These are phyloP conservation scores for Cucumis melo DNA, from an alignment of 306 rosid species.

Conservation along the genomic window DNA sequence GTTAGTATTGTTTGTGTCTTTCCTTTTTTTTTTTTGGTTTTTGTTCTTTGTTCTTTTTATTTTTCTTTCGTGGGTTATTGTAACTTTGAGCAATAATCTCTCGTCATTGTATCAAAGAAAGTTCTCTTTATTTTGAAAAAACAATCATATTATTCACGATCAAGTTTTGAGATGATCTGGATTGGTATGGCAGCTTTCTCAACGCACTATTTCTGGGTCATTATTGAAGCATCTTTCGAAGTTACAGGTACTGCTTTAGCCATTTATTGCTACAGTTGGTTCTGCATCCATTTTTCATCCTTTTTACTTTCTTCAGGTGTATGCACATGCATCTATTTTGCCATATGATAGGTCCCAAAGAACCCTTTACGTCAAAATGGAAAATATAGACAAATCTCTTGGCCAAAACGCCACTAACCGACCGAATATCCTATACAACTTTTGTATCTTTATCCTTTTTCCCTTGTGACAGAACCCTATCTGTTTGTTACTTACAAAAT, in stretches of 20 bases:
- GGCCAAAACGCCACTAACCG: background rate
- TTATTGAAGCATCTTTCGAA: slow-evolving; percentile 90
- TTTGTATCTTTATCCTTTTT: background rate
- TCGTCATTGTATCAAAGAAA: background rate
- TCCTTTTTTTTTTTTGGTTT: too few relatives aligned
- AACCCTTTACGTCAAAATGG: background rate
- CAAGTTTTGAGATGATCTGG: background rate
- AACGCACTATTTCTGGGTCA: slow-evolving; percentile 86
- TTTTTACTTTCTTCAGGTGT: background rate
- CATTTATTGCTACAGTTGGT: background rate
- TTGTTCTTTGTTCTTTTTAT: too few relatives aligned
- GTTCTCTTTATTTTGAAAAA: background rate
- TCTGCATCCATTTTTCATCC: background rate
- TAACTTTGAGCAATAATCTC: too few relatives aligned
- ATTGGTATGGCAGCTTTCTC: slow-evolving; percentile 67
- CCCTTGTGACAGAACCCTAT: background rate
- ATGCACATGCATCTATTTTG: background rate
- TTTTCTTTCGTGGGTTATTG: too few relatives aligned
- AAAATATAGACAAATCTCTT: background rate
- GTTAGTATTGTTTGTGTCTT: background rate
- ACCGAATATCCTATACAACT: background rate
- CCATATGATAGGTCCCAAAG: background rate
- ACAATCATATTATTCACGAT: background rate
- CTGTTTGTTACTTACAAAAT: background rate
- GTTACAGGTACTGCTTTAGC: slow-evolving; percentile 56